Evolutionary conservation across 306 rosid species (phyloP).

Genomic region (Trifolium pratense): DNA sequence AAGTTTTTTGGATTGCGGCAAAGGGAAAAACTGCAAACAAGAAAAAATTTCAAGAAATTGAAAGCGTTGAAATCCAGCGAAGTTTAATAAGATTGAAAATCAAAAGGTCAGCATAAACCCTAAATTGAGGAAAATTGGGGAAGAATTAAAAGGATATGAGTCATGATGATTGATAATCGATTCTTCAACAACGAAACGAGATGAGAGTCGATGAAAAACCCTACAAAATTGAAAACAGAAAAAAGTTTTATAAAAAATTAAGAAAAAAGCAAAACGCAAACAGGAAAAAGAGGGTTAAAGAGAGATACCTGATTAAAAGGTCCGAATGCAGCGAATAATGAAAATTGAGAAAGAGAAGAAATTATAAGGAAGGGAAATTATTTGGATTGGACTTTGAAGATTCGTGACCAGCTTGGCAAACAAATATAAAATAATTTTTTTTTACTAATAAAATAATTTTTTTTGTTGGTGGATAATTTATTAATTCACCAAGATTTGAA

Average conservation of each 20-base stretch:
- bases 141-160: conserved; percentile 71
- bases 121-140: conserved; percentile 8
- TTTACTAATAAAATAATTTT: no score
- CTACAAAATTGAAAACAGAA: conserved; percentile 31
- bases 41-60: not conserved
- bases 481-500: no score
- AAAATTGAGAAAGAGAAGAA: not conserved
- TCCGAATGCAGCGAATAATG: not conserved
- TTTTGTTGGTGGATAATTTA: no score
- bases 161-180: conserved; percentile 56
- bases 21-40: not conserved
- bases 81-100: not conserved
- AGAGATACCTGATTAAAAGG: conserved; percentile 30
- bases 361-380: not conserved
- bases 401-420: not conserved
- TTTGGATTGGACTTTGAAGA: conserved; percentile 8
- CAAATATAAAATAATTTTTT: not conserved
- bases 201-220: conserved; percentile 45
- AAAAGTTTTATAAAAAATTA: not conserved
- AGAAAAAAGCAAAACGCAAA: no score
- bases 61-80: not conserved
- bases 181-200: conserved; percentile 46
- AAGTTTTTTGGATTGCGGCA: not conserved
- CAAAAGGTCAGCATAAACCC: conserved; percentile 32
- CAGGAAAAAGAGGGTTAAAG: not conserved